Conservation (phyloP, 805 yeast genomes). For the Candida khao-thaluensis region DNA sequence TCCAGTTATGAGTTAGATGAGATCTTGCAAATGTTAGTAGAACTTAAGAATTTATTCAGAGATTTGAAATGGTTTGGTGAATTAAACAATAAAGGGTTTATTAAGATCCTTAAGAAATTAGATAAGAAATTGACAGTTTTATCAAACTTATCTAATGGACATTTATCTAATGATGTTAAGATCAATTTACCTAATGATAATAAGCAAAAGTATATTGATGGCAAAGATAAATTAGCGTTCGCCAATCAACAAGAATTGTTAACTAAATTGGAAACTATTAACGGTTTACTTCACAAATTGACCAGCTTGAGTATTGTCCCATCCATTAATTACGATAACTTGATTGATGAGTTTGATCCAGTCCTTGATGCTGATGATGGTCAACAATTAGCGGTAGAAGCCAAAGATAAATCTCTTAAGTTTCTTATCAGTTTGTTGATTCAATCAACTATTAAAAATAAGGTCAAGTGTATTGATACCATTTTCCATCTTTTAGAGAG, state of each 20-base stretch:
- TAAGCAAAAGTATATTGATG: conserved; percentile 45
- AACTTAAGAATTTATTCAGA: conserved; percentile 70
- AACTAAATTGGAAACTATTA: conserved; percentile 51
- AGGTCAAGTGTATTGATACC: conserved; percentile 57
- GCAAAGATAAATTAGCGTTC: conserved; percentile 73
- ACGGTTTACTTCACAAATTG: conserved; percentile 46
- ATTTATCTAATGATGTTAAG: conserved; percentile 9
- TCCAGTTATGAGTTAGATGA: conserved; percentile 43
- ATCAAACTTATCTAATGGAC: conserved; percentile 17
- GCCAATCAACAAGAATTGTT: conserved; percentile 67
- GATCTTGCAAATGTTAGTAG: conserved; percentile 57
- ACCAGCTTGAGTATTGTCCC: conserved; percentile 7
- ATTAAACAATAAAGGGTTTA: conserved; percentile 84
- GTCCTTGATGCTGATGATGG: conserved; percentile 42
- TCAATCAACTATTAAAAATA: conserved; percentile 57
- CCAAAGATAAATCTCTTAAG: conserved; percentile 46
- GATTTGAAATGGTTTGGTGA: conserved; percentile 94
- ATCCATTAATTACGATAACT: neutral
- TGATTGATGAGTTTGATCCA: conserved; percentile 3
- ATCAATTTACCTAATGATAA: conserved; percentile 30
- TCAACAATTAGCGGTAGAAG: conserved; percentile 40
- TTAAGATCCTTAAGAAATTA: conserved; percentile 83
- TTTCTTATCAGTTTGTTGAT: conserved; percentile 60
- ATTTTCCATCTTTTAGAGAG: conserved; percentile 48
- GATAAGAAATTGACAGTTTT: conserved; percentile 64